A percentile compares a stretch with the other conserved stretches of the same genome.
phyloP scores from a whole-genome alignment of 345 rosid genomes.

The Luvunga scandens region DNA sequence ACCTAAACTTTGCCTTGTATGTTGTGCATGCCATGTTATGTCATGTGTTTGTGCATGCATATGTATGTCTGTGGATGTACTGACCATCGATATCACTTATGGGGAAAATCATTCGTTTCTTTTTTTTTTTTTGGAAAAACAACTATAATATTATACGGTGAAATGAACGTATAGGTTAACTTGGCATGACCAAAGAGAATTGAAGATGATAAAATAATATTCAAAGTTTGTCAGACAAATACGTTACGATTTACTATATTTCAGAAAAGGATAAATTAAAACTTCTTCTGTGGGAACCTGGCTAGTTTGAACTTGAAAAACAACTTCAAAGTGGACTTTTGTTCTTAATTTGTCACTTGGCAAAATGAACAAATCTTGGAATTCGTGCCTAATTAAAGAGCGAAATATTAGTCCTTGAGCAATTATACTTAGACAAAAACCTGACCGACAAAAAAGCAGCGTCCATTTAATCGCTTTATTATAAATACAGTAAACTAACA shows the following conservation, averaged over 20 bases:
- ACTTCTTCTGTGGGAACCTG: slow-evolving; percentile 8
- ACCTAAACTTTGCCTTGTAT: slow-evolving; percentile 23
- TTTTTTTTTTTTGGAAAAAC: background rate
- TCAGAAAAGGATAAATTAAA: background rate
- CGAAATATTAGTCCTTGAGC: background rate
- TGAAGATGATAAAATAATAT: background rate
- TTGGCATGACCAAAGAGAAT: background rate
- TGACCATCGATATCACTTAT: background rate
- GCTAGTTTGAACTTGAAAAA: slow-evolving; percentile 10
- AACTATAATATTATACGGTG: background rate
- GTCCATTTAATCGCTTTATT: no score
- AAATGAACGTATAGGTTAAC: slow-evolving; percentile 3
- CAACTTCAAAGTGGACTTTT: slow-evolving; percentile 27
- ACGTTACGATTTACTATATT: background rate
- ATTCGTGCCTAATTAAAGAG: background rate
- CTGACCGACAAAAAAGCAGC: no score
- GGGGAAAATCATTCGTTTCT: background rate
- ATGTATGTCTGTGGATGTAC: background rate
- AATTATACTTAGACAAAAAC: no score
- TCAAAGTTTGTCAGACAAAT: background rate
- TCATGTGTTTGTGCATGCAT: background rate
- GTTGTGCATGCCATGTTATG: background rate
- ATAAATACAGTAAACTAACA: background rate
- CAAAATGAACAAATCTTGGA: slow-evolving; percentile 9
- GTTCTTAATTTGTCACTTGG: slow-evolving; percentile 24